Conservation (phyloP, 2,329 filamentous ascomycete species). For the Falciphora oryzae region DNA sequence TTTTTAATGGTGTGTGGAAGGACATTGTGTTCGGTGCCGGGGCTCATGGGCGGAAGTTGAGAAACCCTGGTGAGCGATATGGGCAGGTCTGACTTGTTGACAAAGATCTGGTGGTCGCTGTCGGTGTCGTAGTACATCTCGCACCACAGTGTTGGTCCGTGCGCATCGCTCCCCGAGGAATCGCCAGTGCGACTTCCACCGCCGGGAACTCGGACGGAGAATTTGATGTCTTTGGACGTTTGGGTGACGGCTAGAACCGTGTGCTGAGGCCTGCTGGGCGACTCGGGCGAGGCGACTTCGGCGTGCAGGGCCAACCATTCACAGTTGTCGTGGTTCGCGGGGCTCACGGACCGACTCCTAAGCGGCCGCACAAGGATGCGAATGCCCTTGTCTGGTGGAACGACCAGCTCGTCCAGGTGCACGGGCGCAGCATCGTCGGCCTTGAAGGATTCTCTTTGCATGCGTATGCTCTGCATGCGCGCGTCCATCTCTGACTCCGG, state of each 20-base stretch:
- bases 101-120: conserved; percentile 52
- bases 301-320: conserved; percentile 51
- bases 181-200: conserved; percentile 22
- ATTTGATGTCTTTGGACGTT: conserved; percentile 54
- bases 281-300: conserved; percentile 37
- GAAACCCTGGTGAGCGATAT: conserved; percentile 43
- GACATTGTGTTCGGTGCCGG: conserved; percentile 25
- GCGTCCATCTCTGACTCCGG: conserved; percentile 50
- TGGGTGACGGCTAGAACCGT: conserved; percentile 56
- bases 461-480: conserved; percentile 39
- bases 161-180: conserved; percentile 23
- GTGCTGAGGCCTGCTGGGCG: conserved; percentile 43
- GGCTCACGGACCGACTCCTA: conserved; percentile 48
- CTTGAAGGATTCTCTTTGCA: conserved; percentile 33
- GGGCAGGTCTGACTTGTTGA: conserved; percentile 50
- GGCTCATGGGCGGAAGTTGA: conserved; percentile 31
- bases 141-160: conserved; percentile 49
- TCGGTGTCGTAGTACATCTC: conserved; percentile 55
- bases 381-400: conserved; percentile 43
- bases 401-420: conserved; percentile 45
- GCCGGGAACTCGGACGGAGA: conserved; percentile 50
- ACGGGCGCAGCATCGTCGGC: conserved; percentile 36
- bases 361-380: conserved; percentile 52
- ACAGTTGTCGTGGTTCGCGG: conserved; percentile 46
- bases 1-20: conserved; percentile 39